Evolutionary conservation across 306 rosid species (phyloP).

Genomic region (Quercus dentata): DNA sequence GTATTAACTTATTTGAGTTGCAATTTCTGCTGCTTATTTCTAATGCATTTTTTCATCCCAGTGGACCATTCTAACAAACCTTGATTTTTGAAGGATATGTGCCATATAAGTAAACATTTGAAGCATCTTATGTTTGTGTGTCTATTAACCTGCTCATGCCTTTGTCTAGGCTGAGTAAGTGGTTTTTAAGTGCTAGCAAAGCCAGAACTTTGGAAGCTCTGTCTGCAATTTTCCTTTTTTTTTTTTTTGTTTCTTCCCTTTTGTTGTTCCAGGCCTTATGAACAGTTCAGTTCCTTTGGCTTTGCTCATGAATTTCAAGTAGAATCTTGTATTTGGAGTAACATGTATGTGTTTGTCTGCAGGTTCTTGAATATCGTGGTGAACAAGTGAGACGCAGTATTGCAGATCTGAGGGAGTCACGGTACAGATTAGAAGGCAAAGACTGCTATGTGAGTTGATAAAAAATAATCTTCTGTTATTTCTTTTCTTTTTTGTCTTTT

Average conservation of each 20-base stretch:
- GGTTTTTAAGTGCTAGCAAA: neutral
- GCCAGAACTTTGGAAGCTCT: neutral
- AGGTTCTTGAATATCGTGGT: constrained; percentile 99
- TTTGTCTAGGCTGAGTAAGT: constrained; percentile 12
- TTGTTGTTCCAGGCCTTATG: constrained; percentile 1
- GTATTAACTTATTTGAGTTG: neutral
- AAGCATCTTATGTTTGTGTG: neutral
- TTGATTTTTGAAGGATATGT: neutral
- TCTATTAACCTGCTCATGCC: neutral
- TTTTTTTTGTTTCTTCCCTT: neutral
- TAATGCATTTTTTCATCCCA: neutral
- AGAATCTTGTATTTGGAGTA: neutral
- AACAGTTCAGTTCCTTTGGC: neutral
- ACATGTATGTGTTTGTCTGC: constrained; percentile 23
- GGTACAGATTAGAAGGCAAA: constrained; percentile 77
- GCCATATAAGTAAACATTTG: neutral
- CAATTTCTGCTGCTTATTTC: neutral
- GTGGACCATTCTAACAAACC: neutral
- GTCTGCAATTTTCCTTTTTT: neutral
- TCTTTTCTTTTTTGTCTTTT: neutral
- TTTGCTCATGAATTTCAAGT: constrained; percentile 11
- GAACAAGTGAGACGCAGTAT: constrained; percentile 93
- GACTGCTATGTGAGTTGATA: constrained; percentile 87
- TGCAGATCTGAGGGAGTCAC: constrained; percentile 93
- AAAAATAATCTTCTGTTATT: neutral